Evolutionary conservation across 106 monocot species (phyloP), one percentile per base, ranked within the genome.

Genomic region (Vanilla planifolia): DNA sequence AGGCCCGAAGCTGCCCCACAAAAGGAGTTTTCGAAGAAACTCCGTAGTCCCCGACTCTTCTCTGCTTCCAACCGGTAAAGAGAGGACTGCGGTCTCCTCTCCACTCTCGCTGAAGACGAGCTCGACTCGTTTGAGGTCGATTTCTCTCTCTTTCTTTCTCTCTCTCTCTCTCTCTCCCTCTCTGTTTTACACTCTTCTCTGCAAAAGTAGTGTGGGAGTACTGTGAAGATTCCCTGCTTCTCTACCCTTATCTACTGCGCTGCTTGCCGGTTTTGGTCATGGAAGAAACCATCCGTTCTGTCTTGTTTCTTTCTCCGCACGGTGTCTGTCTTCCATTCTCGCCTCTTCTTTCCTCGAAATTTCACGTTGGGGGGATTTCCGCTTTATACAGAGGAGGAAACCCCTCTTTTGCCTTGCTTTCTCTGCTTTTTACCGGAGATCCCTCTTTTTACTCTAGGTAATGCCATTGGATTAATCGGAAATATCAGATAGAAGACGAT

Each of bases 341-440:
- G 0, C 28, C 40, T 62, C 40, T 52, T 9, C 71, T 71, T 63
- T 71, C 53, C 42, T 23, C 36, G 52, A 63, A 71, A 62, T 52
- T 61, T 61, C 69, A 61, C 69, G 8, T 34, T 48, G 25, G 45
- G 26, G 57, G n/a, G 35, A 35, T 57, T 35, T 57, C 57, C 20
- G 2, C 57, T 35, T 57, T 57, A 19, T 30, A 53, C 32, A 4
- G 51, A 53, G n/a, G n/a, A n/a, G n/a, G n/a, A n/a, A n/a, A n/a
- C n/a, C n/a, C n/a, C 33, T 57, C 6, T 21, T 16, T 34, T 57
- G 33, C 57, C 57, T 57, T 53, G 53, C 57, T 57, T 57, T 57
- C 9, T 35, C 35, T 36, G 57, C 57, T 57, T 57, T 57, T 35
- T 35, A 34, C 35, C 35, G 7, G n/a, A 45, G 5, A 33, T 6